A percentile compares a stretch with the other conserved stretches of the same genome.
phyloP scores from a whole-genome alignment of 2,329 filamentous ascomycete genomes.

The Epichloe coenophiala region DNA sequence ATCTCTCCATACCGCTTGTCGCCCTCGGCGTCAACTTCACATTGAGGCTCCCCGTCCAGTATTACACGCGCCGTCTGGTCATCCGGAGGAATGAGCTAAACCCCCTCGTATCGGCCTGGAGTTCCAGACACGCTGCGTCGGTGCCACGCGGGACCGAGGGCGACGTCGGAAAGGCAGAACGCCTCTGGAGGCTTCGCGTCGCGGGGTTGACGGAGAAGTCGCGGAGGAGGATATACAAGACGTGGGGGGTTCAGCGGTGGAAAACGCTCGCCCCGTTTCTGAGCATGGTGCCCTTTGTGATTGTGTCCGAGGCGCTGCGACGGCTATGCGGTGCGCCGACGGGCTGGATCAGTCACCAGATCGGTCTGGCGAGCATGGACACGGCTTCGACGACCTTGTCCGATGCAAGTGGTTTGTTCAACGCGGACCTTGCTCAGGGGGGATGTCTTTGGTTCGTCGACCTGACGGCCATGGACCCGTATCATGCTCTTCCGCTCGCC shows the following conservation, averaged over 20 bases:
- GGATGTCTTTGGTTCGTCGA: constrained; percentile 44
- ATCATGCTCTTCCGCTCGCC: constrained; percentile 30
- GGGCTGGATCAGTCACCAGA: constrained; percentile 17
- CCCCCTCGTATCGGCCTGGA: constrained; percentile 19
- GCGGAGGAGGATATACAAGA: constrained; percentile 20
- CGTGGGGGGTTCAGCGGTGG: constrained; percentile 34
- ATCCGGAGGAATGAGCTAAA: constrained; percentile 15
- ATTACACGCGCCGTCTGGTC: constrained; percentile 24
- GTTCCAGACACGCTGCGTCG: constrained; percentile 11
- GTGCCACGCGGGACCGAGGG: background rate
- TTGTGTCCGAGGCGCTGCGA: constrained; percentile 36
- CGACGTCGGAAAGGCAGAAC: constrained; percentile 6
- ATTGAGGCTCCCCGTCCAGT: constrained; percentile 32
- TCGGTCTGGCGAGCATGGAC: constrained; percentile 15
- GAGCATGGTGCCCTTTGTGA: constrained; percentile 34
- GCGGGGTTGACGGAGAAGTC: constrained; percentile 16
- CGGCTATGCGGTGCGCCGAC: constrained; percentile 26
- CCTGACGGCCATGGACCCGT: constrained; percentile 37
- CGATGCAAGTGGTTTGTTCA: constrained; percentile 14
- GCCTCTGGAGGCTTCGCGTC: constrained; percentile 13
- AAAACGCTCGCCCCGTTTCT: constrained; percentile 27
- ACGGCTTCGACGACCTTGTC: constrained; percentile 12
- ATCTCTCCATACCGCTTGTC: constrained; percentile 37
- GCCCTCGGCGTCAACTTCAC: constrained; percentile 31
- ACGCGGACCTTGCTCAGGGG: constrained; percentile 31